Base-by-base conservation (phyloP, 2,329 filamentous ascomycete species). In the Scedosporium minutisporum region DNA sequence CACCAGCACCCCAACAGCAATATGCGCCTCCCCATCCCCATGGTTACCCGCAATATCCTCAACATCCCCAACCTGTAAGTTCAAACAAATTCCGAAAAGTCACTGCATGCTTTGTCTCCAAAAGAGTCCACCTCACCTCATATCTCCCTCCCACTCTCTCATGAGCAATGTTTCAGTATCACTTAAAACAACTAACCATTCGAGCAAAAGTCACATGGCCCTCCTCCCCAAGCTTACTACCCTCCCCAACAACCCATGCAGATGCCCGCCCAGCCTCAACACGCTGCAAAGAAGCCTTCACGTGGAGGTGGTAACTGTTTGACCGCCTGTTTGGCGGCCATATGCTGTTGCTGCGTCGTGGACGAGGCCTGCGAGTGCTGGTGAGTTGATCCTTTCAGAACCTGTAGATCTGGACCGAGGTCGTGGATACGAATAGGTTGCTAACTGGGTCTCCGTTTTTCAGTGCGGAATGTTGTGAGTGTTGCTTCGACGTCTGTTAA, bases 361-460 rank as follows among this genome's bases (percentile, higher is more conserved):
- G 80, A 82, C 63, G 80, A 81, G 66, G 75, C 73, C 33, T 82
- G 79, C 69, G 80, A 82, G 67, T 78, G 76, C 66, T 82, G 79
- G 76, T 76, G 73, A 71, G 74, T 73, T 55, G 41, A 57, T 57
- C 14, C 14, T 38, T 42, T 58, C 16, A 58, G 7, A 27, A 18
- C 38, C 33, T 10, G 33, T 4, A 4, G 33, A 38, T 14, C 33
- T 12, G 4, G 9, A 12, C 33, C 33, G 9, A 12, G 33, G 33
- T 14, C 33, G 10, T 33, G 29, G 29, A 33, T 9, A 33, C 9
- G 6, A 9, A 9, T 23, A n/a, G 42, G 42, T 18, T 16, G 23
- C 38, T 60, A 23, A 59, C 53, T 55, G 60, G 59, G 61, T 55
- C 21, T 23, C 58, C 23, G 60, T 21, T 5, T 33, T 48, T 16